These are phyloP conservation scores for Diutina mesorugosa DNA, from an alignment of 1,139 yeast species.

Conservation along the genomic window DNA sequence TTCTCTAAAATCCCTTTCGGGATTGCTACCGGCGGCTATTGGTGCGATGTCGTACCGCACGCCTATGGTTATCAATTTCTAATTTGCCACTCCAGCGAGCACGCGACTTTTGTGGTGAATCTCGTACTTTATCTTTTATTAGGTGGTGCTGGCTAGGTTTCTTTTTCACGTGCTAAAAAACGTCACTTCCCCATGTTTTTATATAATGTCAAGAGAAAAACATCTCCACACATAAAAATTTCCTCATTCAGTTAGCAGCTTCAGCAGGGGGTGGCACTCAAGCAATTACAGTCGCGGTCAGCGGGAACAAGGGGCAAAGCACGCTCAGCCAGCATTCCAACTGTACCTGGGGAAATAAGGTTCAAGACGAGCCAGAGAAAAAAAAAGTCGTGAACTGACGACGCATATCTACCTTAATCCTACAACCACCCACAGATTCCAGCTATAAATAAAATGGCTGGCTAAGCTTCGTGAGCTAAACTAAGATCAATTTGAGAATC, in stretches of 20 bases:
- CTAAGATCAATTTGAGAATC: too few species aligned
- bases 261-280: not conserved
- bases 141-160: not conserved
- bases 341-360: not conserved
- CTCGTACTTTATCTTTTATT: not conserved
- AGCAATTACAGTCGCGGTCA: not conserved
- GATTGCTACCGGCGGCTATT: too few species aligned
- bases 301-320: not conserved
- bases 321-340: not conserved
- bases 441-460: too few species aligned
- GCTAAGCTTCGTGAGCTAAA: too few species aligned
- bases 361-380: not conserved
- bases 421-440: not conserved
- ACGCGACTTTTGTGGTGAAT: not conserved
- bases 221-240: not conserved
- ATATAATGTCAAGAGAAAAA: not conserved
- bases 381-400: not conserved
- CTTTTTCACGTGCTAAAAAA: not conserved
- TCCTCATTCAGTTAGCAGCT: not conserved
- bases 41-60: not conserved
- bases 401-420: not conserved
- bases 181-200: not conserved
- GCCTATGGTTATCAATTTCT: not conserved
- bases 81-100: not conserved
- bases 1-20: not conserved